Evolutionary conservation across 805 yeast genomes (phyloP).

Genomic region (Metschnikowia chrysomelidarum): DNA sequence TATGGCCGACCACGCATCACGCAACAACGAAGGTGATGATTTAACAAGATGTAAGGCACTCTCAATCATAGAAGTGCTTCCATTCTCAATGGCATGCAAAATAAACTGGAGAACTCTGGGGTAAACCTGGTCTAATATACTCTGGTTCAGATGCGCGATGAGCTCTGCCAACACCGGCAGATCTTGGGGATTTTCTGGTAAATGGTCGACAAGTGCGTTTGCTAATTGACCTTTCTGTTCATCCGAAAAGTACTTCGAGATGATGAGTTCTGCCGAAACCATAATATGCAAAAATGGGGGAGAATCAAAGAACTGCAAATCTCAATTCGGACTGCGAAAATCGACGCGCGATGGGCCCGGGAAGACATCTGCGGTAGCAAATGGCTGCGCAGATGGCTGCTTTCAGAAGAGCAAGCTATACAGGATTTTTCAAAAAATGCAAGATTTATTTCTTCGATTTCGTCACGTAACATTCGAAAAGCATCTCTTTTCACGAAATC

Average conservation of each 20-base stretch:
- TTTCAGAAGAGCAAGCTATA: too few species aligned
- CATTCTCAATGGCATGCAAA: conserved; percentile 3
- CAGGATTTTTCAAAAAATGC: too few species aligned
- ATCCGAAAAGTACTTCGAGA: conserved; percentile 12
- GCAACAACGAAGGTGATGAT: conserved; percentile 4
- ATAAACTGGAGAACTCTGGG: conserved; percentile 9
- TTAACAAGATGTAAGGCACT: conserved; percentile 5
- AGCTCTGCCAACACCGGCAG: conserved; percentile 15
- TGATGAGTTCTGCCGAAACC: conserved; percentile 6
- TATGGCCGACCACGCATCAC: conserved; percentile 4
- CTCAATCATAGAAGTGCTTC: not conserved
- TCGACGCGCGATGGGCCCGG: too few species aligned
- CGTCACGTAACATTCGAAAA: too few species aligned
- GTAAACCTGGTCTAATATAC: conserved; percentile 5
- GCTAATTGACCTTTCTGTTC: conserved; percentile 12
- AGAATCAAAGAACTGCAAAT: too few species aligned
- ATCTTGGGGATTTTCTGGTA: conserved; percentile 8
- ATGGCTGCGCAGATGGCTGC: too few species aligned
- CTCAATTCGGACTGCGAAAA: conserved; percentile 1
- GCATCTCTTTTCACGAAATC: too few species aligned
- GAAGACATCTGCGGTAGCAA: too few species aligned
- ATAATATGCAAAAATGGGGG: too few species aligned
- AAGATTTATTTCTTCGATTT: too few species aligned
- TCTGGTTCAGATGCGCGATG: conserved; percentile 10
- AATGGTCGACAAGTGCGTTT: conserved; percentile 4